Evolutionary conservation across 1,284 basidiomycete genomes (phyloP), one percentile per base, ranked within the genome.

Genomic region (Irpex sp.): DNA sequence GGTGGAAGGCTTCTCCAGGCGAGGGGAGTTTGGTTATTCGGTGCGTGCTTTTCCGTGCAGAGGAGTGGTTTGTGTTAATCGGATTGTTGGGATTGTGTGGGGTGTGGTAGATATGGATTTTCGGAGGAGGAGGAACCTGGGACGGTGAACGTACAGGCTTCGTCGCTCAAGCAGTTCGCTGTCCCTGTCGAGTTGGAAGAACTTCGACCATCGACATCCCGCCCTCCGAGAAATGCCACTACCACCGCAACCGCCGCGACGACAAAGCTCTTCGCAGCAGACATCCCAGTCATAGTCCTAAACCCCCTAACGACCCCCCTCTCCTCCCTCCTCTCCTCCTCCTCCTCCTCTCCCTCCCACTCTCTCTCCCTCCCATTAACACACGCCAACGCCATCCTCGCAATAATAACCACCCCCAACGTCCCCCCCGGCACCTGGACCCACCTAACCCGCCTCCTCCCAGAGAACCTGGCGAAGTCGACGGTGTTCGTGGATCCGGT

Each of bases 201-300:
- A 66, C 69, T 83, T 15, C 47, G 59, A 63, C 68, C 46, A 61
- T 1, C 8, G 4, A 8, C n/a, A n/a, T n/a, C n/a, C n/a, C n/a
- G n/a, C n/a, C 21, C 21, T 26, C 21, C 63, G 64, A 59, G 66
- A 58, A 58, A 51, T 50, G 49, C 63, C 58, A 63, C 66, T 3
- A 4, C 26, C 3, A 26, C 26, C 26, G 4, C 26, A 26, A 26
- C 26, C 0, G 62, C 26, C 0, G 62, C 76, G 47, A 26, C 63
- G 66, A 5, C 37, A 66, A 67, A 63, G 5, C 75, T 87, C 15
- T 75, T 80, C 67, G 74, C 76, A 59, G 83, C 84, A 1, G 87
- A 90, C 66, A 74, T 88, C 43, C 80, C 87, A 19, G 72, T 90
- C 63, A 68, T 90, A 31, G 75, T 88, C 9, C 81, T 77, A 69